Base-by-base conservation (phyloP, 805 yeast genomes). In the Schwanniomyces pseudopolymorphus region DNA sequence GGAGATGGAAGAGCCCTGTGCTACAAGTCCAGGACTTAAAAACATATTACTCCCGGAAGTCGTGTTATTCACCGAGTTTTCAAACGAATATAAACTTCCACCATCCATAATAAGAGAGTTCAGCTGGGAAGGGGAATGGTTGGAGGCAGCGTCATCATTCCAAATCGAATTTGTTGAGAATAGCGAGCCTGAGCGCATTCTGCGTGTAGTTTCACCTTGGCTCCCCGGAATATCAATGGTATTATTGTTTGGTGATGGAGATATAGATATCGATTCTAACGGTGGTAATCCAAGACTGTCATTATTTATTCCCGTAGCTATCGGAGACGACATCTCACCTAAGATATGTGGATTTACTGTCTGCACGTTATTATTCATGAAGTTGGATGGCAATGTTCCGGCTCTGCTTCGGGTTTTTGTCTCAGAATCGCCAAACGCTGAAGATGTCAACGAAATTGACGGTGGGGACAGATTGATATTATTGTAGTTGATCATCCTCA, bases 351-450 rank as follows among this genome's bases (percentile, higher is more conserved):
- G 21, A 24, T 42, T 39, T 10, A 43, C 28, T 21, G 28, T 41
- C 25, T 11, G 22, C n/a, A 37, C 33, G 28, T n/a, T 19, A 4
- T 42, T 44, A 31, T 56, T 54, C 40, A 61, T 47, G 47, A 83
- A 74, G 40, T 84, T 68, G 17, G 90, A 82, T 7, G 94, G 92
- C 40, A 87, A 67, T 11, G 95, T 87, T 2, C 94, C 94, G 2
- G 94, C 87, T 52, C 95, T 75, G 39, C 86, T 81, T 50, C 94
- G 75, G 73, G 55, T 73, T 53, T 53, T 63, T 60, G 50, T 64
- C 55, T 25, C 64, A 56, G 47, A 67, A 17, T 39, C 57, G 49
- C 25, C 47, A 53, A 31, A 62, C 62, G 38, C 48, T 13, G 66
- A 59, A 13, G 67, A 61, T 9, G 70, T 62, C 38, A 65, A 54